Evolutionary conservation across 306 rosid species (phyloP).

Genomic region (Cucumis melo): DNA sequence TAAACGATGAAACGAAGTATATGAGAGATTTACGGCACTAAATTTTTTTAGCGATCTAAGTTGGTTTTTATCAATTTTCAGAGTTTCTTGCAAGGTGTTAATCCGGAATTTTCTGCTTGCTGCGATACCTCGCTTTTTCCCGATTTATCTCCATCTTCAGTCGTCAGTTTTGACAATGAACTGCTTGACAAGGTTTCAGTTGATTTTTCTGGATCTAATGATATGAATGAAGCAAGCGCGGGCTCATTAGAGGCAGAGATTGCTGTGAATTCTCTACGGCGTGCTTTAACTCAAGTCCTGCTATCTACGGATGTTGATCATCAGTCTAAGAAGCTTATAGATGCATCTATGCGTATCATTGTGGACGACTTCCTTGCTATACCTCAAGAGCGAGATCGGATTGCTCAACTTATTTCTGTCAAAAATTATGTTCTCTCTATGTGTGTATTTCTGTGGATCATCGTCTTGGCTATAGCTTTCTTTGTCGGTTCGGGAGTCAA

Average conservation of each 20-base stretch:
- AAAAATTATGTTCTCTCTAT: constrained; percentile 21
- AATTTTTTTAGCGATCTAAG: not conserved
- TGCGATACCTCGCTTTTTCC: not conserved
- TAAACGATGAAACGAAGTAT: not conserved
- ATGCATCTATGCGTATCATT: constrained; percentile 31
- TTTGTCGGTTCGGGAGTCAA: constrained; percentile 20
- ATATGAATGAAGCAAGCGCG: not conserved
- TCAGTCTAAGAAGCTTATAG: constrained; percentile 38
- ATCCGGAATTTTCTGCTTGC: not conserved
- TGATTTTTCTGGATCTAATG: not conserved
- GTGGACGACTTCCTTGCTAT: constrained; percentile 15
- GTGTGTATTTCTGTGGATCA: constrained; percentile 31
- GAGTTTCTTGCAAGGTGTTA: constrained; percentile 7
- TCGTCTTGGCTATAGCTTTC: constrained; percentile 18
- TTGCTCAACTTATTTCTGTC: constrained; percentile 10
- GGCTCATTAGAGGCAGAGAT: constrained; percentile 24
- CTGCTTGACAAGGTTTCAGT: not conserved
- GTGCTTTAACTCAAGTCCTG: constrained; percentile 21
- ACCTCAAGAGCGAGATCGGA: constrained; percentile 23
- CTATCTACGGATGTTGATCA: constrained; percentile 18
- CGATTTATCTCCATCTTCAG: constrained; percentile 1
- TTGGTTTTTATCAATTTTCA: not conserved
- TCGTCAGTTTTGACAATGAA: not conserved
- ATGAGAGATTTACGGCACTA: not conserved
- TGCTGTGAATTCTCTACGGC: constrained; percentile 17